phyloP scores from a whole-genome alignment of 257 asterid species.

The Solanum tacnaense region DNA sequence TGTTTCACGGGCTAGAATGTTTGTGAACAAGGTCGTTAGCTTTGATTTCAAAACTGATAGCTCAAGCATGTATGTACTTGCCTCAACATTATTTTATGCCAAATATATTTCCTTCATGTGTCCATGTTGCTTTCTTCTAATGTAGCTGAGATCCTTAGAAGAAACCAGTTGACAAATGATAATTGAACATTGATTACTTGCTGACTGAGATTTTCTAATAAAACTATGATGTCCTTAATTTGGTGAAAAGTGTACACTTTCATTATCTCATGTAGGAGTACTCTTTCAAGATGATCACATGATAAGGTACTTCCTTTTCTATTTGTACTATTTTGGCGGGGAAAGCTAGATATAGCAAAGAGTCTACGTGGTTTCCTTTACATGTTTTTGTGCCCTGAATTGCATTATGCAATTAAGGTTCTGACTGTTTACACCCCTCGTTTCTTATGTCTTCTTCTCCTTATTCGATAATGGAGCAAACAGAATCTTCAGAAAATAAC shows the following conservation, averaged over 20 bases:
- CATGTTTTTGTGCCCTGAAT: neutral
- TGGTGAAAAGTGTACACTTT: neutral
- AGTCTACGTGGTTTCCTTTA: neutral
- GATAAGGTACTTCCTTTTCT: neutral
- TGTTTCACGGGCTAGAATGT: conserved; percentile 56
- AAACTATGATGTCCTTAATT: neutral
- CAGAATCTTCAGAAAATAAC: neutral
- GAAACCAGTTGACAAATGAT: neutral
- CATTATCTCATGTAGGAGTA: neutral
- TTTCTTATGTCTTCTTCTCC: neutral
- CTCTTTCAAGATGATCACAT: neutral
- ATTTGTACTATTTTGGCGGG: neutral
- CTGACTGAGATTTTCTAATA: neutral
- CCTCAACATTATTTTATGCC: neutral
- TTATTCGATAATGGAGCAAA: neutral
- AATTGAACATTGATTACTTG: neutral
- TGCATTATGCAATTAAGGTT: neutral
- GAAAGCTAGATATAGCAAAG: neutral
- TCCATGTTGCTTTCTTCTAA: neutral
- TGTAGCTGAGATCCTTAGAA: neutral
- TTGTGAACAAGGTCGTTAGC: conserved; percentile 48
- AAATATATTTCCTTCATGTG: neutral
- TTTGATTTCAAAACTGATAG: conserved; percentile 23
- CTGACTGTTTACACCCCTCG: neutral
- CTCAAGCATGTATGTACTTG: conserved; percentile 67